Percentiles rank a stretch among this genome's conserved stretches.
Conservation (phyloP, 768 basidiomycete species). For the Russula vinacea region DNA sequence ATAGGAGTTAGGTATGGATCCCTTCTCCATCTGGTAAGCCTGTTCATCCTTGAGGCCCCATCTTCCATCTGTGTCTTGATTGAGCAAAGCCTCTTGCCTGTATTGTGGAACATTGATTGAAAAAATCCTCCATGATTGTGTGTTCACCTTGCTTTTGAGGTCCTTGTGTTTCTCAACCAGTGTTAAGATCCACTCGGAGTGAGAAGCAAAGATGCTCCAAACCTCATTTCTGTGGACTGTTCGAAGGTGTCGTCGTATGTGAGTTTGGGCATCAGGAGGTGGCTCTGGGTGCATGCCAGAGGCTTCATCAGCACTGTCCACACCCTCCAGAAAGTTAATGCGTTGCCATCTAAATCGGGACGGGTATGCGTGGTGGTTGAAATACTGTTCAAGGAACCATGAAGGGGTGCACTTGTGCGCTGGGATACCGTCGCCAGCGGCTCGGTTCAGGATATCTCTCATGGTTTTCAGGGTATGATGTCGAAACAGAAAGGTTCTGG, state of each 20-base stretch:
- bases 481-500: conserved; percentile 51
- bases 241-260: conserved; percentile 44
- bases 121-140: conserved; percentile 49
- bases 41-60: conserved; percentile 14
- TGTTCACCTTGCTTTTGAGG: conserved; percentile 39
- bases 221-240: conserved; percentile 52
- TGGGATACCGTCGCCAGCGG: conserved; percentile 36
- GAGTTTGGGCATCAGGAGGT: conserved; percentile 25
- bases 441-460: conserved; percentile 40
- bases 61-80: conserved; percentile 1
- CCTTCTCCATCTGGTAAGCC: not conserved
- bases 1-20: not conserved
- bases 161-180: conserved; percentile 46
- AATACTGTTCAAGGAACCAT: conserved; percentile 50
- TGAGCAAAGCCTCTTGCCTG: not conserved
- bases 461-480: conserved; percentile 51
- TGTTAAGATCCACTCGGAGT: conserved; percentile 51
- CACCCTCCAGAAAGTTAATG: conserved; percentile 37
- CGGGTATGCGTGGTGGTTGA: conserved; percentile 34
- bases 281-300: not conserved
- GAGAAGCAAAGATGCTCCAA: conserved; percentile 49
- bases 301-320: conserved; percentile 20
- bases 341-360: conserved; percentile 36
- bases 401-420: conserved; percentile 44
- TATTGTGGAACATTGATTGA: conserved; percentile 23